Evolutionary conservation across 768 basidiomycete species (phyloP).

Genomic region (Xerocomellus amylosporus): DNA sequence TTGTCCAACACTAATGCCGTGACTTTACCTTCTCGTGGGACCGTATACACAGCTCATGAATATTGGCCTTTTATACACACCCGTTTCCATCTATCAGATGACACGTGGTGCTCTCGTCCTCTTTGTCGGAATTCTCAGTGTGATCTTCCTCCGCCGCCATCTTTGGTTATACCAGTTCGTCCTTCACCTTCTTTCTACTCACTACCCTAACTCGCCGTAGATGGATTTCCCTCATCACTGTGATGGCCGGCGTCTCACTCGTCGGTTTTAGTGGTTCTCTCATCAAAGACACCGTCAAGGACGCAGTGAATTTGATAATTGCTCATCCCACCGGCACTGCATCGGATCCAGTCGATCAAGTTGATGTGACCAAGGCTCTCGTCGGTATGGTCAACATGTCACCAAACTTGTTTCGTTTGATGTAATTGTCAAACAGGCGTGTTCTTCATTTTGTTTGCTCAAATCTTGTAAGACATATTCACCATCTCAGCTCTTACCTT

Average conservation of each 20-base stretch:
- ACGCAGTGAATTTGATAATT: conserved; percentile 30
- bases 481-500: not conserved
- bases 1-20: conserved; percentile 19
- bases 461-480: conserved; percentile 70
- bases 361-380: conserved; percentile 67
- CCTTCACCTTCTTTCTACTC: conserved; percentile 3
- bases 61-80: conserved; percentile 90
- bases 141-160: conserved; percentile 82
- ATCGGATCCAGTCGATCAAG: conserved; percentile 49
- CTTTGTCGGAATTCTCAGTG: conserved; percentile 89
- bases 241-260: conserved; percentile 79
- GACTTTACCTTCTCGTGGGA: conserved; percentile 10
- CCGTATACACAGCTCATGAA: conserved; percentile 70
- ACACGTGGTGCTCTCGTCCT: conserved; percentile 89
- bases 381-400: conserved; percentile 48
- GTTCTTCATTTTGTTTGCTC: conserved; percentile 89
- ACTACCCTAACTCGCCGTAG: conserved; percentile 36
- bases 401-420: conserved; percentile 16
- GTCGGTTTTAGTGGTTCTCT: conserved; percentile 91
- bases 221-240: conserved; percentile 88
- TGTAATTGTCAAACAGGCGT: conserved; percentile 54
- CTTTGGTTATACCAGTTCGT: conserved; percentile 84
- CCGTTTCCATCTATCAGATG: conserved; percentile 98
- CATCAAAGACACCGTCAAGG: conserved; percentile 68
- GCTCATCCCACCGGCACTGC: conserved; percentile 30